Evolutionary conservation across 208 protist genomes (phyloP).

Genomic region (Pavlovales sp.): DNA sequence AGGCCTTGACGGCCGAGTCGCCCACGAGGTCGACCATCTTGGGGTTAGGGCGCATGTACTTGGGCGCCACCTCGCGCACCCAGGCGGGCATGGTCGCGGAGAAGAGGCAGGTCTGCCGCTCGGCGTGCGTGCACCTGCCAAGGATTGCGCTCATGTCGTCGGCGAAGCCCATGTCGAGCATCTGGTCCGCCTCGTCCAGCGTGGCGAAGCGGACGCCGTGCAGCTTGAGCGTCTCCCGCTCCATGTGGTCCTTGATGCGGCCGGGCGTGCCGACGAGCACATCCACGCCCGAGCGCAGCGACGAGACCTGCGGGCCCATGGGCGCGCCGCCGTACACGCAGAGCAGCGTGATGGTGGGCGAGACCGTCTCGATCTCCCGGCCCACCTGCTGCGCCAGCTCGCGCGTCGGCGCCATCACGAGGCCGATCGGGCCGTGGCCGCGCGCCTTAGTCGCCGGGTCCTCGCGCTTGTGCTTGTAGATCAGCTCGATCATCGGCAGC

Average conservation of each 20-base stretch:
- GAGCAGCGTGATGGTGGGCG: neutral
- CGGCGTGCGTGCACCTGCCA: constrained; percentile 44
- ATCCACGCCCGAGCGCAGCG: constrained; percentile 51
- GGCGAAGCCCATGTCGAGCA: constrained; percentile 49
- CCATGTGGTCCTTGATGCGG: constrained; percentile 56
- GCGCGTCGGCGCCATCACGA: constrained; percentile 59
- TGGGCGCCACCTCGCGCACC: constrained; percentile 66
- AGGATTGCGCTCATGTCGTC: constrained; percentile 42
- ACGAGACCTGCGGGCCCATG: constrained; percentile 44
- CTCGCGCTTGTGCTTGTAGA: constrained; percentile 17
- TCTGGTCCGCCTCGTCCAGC: constrained; percentile 54
- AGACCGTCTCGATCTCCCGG: constrained; percentile 44
- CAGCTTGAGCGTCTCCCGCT: constrained; percentile 34
- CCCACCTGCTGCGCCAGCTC: constrained; percentile 60
- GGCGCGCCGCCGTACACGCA: constrained; percentile 61
- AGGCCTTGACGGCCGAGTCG: constrained; percentile 4
- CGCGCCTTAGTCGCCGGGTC: constrained; percentile 15
- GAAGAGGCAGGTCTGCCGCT: constrained; percentile 84
- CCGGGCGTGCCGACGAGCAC: constrained; percentile 62
- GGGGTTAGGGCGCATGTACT: constrained; percentile 6
- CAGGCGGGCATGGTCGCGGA: constrained; percentile 85
- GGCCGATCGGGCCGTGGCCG: constrained; percentile 22
- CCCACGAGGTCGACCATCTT: constrained; percentile 23
- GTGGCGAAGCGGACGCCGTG: constrained; percentile 19
- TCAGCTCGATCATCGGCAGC: constrained; percentile 60